Evolutionary conservation across 345 rosid genomes (phyloP).

Genomic region (Gossypium mustelinum): DNA sequence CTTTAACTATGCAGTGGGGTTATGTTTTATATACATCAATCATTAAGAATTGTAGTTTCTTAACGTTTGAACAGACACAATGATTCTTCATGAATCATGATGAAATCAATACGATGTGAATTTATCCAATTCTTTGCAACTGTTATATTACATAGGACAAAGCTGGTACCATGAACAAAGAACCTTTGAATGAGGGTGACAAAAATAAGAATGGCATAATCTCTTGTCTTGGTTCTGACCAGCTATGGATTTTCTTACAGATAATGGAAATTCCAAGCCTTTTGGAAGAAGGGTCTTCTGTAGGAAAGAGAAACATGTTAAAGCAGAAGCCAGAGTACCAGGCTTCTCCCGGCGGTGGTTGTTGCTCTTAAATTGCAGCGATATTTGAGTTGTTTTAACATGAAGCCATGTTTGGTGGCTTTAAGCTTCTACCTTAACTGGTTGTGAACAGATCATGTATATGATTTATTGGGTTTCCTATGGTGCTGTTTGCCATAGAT

Average conservation of each 20-base stretch:
- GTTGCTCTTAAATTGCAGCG: slow-evolving; percentile 41
- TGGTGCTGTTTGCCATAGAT: background rate
- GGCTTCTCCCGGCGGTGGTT: slow-evolving; percentile 31
- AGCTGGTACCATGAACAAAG: background rate
- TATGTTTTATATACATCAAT: background rate
- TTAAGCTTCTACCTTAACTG: slow-evolving; percentile 3
- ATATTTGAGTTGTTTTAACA: background rate
- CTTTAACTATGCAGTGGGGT: background rate
- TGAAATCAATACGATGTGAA: background rate
- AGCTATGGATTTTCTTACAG: slow-evolving; percentile 26
- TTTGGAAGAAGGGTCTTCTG: slow-evolving; percentile 79
- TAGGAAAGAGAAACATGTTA: slow-evolving; percentile 61
- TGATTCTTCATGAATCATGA: background rate
- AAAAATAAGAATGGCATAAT: background rate
- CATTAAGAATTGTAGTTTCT: background rate
- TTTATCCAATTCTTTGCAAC: background rate
- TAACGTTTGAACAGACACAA: background rate
- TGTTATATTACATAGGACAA: background rate
- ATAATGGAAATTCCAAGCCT: slow-evolving; percentile 96
- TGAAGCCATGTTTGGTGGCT: background rate
- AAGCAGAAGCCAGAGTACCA: slow-evolving; percentile 64
- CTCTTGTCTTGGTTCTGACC: slow-evolving; percentile 8
- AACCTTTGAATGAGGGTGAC: background rate
- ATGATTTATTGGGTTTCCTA: slow-evolving; percentile 8
- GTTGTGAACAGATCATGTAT: slow-evolving; percentile 13